A percentile compares a stretch with the other conserved stretches of the same genome.
phyloP scores from a whole-genome alignment of 352 stramenopile genomes.

The Globisporangium irregulare region DNA sequence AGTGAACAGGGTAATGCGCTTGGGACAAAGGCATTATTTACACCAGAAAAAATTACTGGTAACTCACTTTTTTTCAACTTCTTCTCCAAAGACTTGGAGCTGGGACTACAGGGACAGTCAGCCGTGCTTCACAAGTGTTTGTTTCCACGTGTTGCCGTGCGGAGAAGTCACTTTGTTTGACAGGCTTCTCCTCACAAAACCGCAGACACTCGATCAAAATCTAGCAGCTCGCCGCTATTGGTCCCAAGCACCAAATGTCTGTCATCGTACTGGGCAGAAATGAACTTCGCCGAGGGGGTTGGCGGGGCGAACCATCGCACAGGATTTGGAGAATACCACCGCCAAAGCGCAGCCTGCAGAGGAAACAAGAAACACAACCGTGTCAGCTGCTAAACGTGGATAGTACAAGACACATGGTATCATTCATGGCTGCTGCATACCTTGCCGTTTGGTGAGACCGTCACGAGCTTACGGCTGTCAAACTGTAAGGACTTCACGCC shows the following conservation, averaged over 20 bases:
- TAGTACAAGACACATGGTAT: not conserved
- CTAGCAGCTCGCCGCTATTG: constrained; percentile 63
- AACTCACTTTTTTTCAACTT: constrained; percentile 9
- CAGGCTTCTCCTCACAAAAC: constrained; percentile 30
- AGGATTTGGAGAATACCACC: constrained; percentile 81
- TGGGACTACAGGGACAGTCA: not conserved
- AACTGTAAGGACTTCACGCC: constrained; percentile 77
- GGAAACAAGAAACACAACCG: constrained; percentile 7
- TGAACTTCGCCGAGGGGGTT: constrained; percentile 46
- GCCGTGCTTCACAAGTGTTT: not conserved
- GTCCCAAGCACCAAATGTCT: constrained; percentile 77
- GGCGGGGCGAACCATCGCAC: constrained; percentile 69
- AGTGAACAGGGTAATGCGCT: not conserved
- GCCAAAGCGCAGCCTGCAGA: constrained; percentile 69
- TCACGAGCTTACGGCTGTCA: constrained; percentile 87
- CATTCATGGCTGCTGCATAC: constrained; percentile 22
- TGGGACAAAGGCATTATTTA: constrained; percentile 5
- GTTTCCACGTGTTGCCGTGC: not conserved
- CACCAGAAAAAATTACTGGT: constrained; percentile 3
- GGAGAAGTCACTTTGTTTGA: constrained; percentile 1
- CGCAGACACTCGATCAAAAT: constrained; percentile 72
- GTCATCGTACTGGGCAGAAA: constrained; percentile 73
- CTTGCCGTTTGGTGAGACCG: constrained; percentile 68
- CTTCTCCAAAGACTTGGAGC: not conserved
- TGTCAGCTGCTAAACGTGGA: not conserved